Evolutionary conservation across 352 stramenopile species (phyloP).

Genomic region (Elongisporangium senticosum): DNA sequence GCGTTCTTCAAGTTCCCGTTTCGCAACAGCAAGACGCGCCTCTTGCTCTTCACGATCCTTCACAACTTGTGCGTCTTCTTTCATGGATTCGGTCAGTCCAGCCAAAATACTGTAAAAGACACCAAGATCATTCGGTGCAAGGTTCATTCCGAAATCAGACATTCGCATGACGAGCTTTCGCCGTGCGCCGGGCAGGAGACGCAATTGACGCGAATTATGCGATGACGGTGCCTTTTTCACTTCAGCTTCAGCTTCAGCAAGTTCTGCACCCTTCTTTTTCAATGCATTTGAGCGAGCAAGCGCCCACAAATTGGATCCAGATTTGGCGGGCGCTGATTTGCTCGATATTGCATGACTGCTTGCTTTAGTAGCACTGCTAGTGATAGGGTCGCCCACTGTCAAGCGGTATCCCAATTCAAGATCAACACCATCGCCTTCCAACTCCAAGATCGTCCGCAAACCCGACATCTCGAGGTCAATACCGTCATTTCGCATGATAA

Average conservation of each 20-base stretch:
- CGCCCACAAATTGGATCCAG: constrained; percentile 44
- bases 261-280: constrained; percentile 60
- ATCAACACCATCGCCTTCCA: constrained; percentile 84
- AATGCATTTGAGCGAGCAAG: constrained; percentile 40
- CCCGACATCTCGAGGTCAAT: constrained; percentile 75
- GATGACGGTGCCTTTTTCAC: constrained; percentile 23
- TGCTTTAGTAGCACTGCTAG: constrained; percentile 10
- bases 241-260: constrained; percentile 41
- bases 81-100: constrained; percentile 63
- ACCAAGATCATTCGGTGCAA: constrained; percentile 72
- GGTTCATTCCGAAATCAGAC: constrained; percentile 82
- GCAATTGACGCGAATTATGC: constrained; percentile 20
- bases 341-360: constrained; percentile 1
- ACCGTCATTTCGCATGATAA: constrained; percentile 52
- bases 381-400: constrained; percentile 33
- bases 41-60: constrained; percentile 41
- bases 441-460: constrained; percentile 71
- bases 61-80: constrained; percentile 59
- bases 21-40: constrained; percentile 37
- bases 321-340: constrained; percentile 16
- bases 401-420: constrained; percentile 71
- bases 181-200: constrained; percentile 45
- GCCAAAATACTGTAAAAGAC: constrained; percentile 73
- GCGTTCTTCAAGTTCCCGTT: constrained; percentile 53
- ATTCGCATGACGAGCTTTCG: constrained; percentile 72